phyloP scores from a whole-genome alignment of 805 yeast species.

The Blastobotrys attinorum region DNA sequence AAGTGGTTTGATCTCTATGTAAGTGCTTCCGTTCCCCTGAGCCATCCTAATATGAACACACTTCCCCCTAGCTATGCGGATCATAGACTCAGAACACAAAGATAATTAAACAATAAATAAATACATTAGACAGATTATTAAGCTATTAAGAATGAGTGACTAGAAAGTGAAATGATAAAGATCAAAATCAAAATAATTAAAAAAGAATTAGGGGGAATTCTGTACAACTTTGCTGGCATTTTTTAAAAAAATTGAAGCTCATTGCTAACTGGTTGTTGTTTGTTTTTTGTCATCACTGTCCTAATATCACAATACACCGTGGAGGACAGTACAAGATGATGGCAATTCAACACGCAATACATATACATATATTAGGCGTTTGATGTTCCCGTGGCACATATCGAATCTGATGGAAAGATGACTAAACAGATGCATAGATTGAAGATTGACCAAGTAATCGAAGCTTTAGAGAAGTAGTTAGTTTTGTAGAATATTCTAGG shows the following conservation, averaged over 20 bases:
- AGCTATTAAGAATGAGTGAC: not conserved
- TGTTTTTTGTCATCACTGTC: no score
- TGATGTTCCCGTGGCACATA: conserved; percentile 32
- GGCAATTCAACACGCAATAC: no score
- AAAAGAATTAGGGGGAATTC: not conserved
- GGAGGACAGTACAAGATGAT: no score
- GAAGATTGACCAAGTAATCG: conserved; percentile 15
- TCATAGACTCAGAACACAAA: no score
- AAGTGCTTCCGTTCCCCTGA: conserved; percentile 3
- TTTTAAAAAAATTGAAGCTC: no score
- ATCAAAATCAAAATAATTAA: not conserved
- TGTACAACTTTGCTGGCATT: conserved; percentile 1
- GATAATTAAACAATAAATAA: not conserved
- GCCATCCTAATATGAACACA: no score
- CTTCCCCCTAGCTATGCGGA: no score
- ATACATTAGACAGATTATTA: no score
- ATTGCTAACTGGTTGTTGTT: no score
- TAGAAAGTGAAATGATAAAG: not conserved
- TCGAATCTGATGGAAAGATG: conserved; percentile 10
- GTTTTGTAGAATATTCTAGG: no score
- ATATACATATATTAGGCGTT: conserved; percentile 19
- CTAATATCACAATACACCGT: no score
- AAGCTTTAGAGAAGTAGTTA: conserved; percentile 5
- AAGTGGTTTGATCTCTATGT: conserved; percentile 30
- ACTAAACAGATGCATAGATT: conserved; percentile 24